Conservation (phyloP, 495 filamentous ascomycete genomes). For the Clohesyomyces aquaticus region DNA sequence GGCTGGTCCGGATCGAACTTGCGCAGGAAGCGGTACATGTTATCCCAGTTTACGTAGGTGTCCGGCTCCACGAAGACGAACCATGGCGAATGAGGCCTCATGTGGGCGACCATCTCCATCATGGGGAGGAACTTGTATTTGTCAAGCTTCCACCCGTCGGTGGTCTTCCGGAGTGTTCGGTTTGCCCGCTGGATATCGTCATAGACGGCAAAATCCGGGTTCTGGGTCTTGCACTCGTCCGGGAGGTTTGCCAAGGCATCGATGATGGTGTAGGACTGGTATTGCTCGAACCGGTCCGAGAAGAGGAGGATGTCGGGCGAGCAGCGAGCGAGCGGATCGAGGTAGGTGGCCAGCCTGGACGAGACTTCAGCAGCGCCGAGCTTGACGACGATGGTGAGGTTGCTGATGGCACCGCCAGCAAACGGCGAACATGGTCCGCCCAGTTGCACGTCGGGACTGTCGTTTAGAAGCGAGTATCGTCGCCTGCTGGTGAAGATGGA, state of each 20-base stretch:
- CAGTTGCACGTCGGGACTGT: slow-evolving; percentile 9
- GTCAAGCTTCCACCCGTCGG: slow-evolving; percentile 64
- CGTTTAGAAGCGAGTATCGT: slow-evolving; percentile 17
- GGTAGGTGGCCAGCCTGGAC: slow-evolving; percentile 58
- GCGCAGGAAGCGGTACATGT: slow-evolving; percentile 60
- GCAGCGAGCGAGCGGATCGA: slow-evolving; percentile 58
- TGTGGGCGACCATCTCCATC: slow-evolving; percentile 59
- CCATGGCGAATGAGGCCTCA: slow-evolving; percentile 60
- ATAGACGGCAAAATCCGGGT: slow-evolving; percentile 61
- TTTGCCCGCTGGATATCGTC: slow-evolving; percentile 51
- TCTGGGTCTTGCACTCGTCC: slow-evolving; percentile 20
- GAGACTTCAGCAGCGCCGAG: slow-evolving; percentile 61
- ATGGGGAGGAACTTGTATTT: slow-evolving; percentile 74
- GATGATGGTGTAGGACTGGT: slow-evolving; percentile 54
- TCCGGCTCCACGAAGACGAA: slow-evolving; percentile 73
- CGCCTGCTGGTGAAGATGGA: slow-evolving; percentile 12
- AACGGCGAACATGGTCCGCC: slow-evolving; percentile 33
- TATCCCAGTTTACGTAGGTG: slow-evolving; percentile 68
- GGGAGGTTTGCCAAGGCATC: slow-evolving; percentile 58
- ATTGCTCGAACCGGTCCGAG: slow-evolving; percentile 59
- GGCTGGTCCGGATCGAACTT: slow-evolving; percentile 54
- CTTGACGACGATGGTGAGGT: slow-evolving; percentile 54
- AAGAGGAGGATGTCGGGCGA: slow-evolving; percentile 60
- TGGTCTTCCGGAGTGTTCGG: slow-evolving; percentile 40
- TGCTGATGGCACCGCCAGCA: slow-evolving; percentile 21